Conservation (phyloP, 768 basidiomycete species). For the Dentipellis sp. region DNA sequence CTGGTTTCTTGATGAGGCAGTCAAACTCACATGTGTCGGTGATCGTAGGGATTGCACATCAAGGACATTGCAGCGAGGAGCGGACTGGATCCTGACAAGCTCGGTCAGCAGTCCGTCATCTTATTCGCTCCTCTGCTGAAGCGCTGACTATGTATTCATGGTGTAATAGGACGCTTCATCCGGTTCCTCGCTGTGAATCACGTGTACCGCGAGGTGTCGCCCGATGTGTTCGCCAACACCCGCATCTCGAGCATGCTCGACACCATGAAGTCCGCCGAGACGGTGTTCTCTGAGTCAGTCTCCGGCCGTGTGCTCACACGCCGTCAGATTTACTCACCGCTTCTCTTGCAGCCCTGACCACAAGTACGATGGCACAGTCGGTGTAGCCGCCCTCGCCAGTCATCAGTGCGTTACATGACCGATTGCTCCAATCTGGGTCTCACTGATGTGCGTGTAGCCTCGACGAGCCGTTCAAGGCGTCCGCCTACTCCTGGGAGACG, state of each 20-base stretch:
- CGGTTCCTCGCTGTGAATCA: slow-evolving; percentile 22
- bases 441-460: no score
- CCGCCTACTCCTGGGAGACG: slow-evolving; percentile 13
- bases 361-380: slow-evolving; percentile 8
- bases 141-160: no score
- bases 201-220: slow-evolving; percentile 22
- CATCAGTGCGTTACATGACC: no score
- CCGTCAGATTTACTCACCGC: neutral
- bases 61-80: no score
- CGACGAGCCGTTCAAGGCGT: slow-evolving; percentile 6
- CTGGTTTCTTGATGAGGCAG: no score
- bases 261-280: slow-evolving; percentile 13
- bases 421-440: no score
- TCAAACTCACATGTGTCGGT: no score
- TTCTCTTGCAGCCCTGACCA: neutral
- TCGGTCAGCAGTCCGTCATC: neutral
- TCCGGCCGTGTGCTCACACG: neutral
- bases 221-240: slow-evolving; percentile 23
- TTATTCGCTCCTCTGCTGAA: no score
- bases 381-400: no score
- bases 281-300: slow-evolving; percentile 8
- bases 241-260: slow-evolving; percentile 14
- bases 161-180: slow-evolving; percentile 8
- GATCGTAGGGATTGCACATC: neutral
- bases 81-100: no score